phyloP scores from a whole-genome alignment of 768 basidiomycete genomes.

The Guyanaporus albipodus region DNA sequence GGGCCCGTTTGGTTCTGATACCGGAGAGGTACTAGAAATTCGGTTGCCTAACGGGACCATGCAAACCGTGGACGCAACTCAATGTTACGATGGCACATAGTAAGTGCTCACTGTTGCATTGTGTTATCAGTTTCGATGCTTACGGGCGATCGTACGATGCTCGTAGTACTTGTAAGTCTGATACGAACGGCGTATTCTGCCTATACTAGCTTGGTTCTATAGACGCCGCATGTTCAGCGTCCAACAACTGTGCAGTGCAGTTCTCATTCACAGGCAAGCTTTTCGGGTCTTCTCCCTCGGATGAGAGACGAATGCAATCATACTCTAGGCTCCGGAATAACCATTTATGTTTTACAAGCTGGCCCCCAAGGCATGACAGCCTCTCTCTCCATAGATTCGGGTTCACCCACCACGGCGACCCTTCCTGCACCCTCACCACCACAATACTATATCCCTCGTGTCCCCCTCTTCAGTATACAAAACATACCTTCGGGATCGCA shows the following conservation, averaged over 20 bases:
- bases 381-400: slow-evolving; percentile 24
- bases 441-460: slow-evolving; percentile 22
- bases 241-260: slow-evolving; percentile 23
- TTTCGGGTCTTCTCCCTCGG: not conserved
- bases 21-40: slow-evolving; percentile 17
- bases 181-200: not conserved
- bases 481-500: slow-evolving; percentile 22
- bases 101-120: slow-evolving; percentile 10
- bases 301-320: not conserved
- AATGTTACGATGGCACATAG: slow-evolving; percentile 26
- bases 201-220: not conserved
- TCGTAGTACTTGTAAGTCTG: slow-evolving; percentile 23
- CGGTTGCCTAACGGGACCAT: slow-evolving; percentile 26
- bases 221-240: slow-evolving; percentile 24
- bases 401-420: slow-evolving; percentile 19
- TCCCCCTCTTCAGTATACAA: slow-evolving; percentile 19
- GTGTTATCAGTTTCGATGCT: not conserved
- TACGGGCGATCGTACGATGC: not conserved
- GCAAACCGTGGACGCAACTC: slow-evolving; percentile 19
- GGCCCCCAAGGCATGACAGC: slow-evolving; percentile 27
- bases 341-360: slow-evolving; percentile 28
- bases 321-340: slow-evolving; percentile 24
- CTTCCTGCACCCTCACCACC: slow-evolving; percentile 21
- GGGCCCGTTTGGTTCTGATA: slow-evolving; percentile 24
- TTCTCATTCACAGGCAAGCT: slow-evolving; percentile 25